Percentiles rank a stretch among this genome's conserved stretches.
These are phyloP conservation scores for Solanum microdontum DNA, from an alignment of 257 asterid genomes.

Conservation along the genomic window DNA sequence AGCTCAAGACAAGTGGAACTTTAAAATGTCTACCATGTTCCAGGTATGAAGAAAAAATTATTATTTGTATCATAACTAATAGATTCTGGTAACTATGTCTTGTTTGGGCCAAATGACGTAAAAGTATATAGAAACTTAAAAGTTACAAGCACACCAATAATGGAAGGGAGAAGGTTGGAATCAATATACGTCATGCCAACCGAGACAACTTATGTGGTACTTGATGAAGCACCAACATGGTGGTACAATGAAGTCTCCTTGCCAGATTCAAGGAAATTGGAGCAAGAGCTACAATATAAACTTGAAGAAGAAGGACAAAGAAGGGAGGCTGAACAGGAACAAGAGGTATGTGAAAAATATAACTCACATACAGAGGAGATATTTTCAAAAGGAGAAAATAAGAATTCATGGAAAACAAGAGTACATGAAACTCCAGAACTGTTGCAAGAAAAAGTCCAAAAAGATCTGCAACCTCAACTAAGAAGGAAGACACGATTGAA, in stretches of 20 bases:
- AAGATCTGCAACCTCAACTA: neutral
- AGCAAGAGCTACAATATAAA: no score
- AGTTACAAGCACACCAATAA: neutral
- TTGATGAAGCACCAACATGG: no score
- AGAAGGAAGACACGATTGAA: neutral
- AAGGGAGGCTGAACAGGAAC: no score
- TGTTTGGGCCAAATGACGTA: neutral
- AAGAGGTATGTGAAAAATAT: no score
- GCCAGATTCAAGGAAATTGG: no score
- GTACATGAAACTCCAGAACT: neutral
- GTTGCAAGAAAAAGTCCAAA: neutral
- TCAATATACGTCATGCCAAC: no score
- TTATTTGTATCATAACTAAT: neutral
- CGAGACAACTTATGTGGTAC: no score
- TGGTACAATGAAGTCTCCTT: no score
- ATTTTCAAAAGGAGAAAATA: no score
- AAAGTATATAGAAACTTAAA: neutral
- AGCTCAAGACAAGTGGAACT: neutral
- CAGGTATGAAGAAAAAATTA: neutral
- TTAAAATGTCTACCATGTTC: neutral
- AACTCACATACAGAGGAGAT: no score
- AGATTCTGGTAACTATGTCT: neutral
- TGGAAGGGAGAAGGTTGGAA: neutral
- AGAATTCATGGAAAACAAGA: no score
- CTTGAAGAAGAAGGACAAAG: no score